Base-by-base conservation (phyloP, 1,284 basidiomycete genomes). In the Cerrena zonata region DNA sequence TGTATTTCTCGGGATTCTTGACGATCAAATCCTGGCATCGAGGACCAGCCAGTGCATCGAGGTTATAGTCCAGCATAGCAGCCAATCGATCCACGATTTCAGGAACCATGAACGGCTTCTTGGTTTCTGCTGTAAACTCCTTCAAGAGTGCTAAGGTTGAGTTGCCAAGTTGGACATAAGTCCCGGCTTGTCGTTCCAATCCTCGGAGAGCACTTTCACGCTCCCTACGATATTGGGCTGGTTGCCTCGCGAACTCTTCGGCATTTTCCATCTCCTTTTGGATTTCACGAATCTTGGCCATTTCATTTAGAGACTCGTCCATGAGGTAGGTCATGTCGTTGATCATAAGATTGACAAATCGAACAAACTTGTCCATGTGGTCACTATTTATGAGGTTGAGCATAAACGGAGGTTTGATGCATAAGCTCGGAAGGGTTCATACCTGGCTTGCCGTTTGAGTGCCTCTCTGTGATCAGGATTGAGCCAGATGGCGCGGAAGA, bases 281-380 rank as follows among this genome's bases (percentile, higher is more conserved):
- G 49, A 97, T 86, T 44, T 79, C 81, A 65, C 91, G 85, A 57
- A 99, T 94, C 65, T 94, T 91, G 4, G 84, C 76, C 46, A 99
- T 76, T 61, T 94, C 90, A 58, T 85, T 86, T 48, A 99, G 75
- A 3, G 94, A 95, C 64, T 99, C 96, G 65, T 99, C 95, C 74
- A 99, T 85, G 54, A 99, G 85, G 69, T 94, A 99, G 1, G 96
- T 99, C 42, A 96, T 94, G 64, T 99, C 96, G 77, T 97, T 98
- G 78, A 99, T 97, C 80, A 99, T 88, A 60, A 98, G 77, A 69
- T 99, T 99, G 70, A 94, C 83, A 67, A 99, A 99, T 49, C 89
- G 86, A 54, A 98, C 86, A 65, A 96, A 96, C 65, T 89, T 89
- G 57, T 95, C 91, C 50, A 89, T 84, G 61, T 65, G 61, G 30